These are phyloP conservation scores for Flaveria trinervia DNA, from an alignment of 129 eudicot species.

Conservation along the genomic window DNA sequence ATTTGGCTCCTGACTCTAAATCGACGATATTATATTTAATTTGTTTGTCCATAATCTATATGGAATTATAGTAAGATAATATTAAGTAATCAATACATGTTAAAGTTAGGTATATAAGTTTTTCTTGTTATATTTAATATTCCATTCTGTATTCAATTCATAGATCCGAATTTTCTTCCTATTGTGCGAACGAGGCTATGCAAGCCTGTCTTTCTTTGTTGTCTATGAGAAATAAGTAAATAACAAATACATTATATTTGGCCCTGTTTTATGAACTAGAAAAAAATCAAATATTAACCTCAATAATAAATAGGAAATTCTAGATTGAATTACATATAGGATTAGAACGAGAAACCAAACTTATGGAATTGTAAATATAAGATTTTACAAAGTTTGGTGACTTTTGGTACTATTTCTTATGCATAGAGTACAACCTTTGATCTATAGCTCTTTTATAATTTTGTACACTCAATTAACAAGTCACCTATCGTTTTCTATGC, in stretches of 20 bases:
- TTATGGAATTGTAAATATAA: too few relatives aligned
- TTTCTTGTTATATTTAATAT: neutral
- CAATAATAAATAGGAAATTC: neutral
- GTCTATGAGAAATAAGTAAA: neutral
- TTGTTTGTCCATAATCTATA: neutral
- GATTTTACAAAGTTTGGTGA: too few relatives aligned
- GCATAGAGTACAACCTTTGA: too few relatives aligned
- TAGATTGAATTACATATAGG: neutral
- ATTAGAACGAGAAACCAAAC: too few relatives aligned
- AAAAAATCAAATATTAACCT: neutral
- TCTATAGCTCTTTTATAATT: too few relatives aligned
- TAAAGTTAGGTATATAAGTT: slow-evolving; percentile 4
- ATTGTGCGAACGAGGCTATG: neutral
- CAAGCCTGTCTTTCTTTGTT: slow-evolving; percentile 3
- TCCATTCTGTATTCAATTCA: neutral
- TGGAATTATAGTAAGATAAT: neutral
- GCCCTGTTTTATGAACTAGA: neutral
- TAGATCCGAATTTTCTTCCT: neutral
- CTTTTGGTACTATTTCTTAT: too few relatives aligned
- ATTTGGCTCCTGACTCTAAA: too few relatives aligned
- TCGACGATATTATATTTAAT: too few relatives aligned
- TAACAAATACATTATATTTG: neutral
- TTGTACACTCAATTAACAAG: too few relatives aligned
- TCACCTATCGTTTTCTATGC: too few relatives aligned
- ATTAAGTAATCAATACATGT: slow-evolving; percentile 4